phyloP scores from a whole-genome alignment of 805 yeast species.

The Cyberlindnera mrakii region DNA sequence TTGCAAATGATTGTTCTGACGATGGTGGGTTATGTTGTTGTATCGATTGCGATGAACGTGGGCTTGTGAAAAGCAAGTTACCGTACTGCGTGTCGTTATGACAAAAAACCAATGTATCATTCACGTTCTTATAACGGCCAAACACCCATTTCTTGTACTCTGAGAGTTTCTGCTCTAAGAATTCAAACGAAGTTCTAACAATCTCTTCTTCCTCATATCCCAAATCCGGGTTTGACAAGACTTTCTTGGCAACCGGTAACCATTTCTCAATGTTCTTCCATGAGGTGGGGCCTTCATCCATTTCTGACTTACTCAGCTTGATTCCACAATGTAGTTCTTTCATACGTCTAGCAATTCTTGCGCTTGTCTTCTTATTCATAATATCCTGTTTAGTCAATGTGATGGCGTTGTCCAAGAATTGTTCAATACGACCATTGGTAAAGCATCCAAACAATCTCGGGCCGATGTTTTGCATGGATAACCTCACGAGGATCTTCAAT shows the following conservation, averaged over 20 bases:
- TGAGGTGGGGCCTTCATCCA: conserved; percentile 52
- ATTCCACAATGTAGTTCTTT: conserved; percentile 85
- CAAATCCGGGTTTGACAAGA: conserved; percentile 35
- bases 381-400: conserved; percentile 72
- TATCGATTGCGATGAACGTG: conserved; percentile 32
- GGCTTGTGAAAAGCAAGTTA: conserved; percentile 57
- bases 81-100: conserved; percentile 98
- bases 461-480: conserved; percentile 77
- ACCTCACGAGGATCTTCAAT: conserved; percentile 61
- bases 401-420: conserved; percentile 76
- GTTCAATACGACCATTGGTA: conserved; percentile 90
- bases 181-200: conserved; percentile 40
- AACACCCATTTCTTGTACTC: conserved; percentile 62
- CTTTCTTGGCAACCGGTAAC: conserved; percentile 42
- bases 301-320: conserved; percentile 52
- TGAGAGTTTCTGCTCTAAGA: conserved; percentile 42
- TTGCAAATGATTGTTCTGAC: conserved; percentile 6
- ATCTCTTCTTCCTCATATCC: conserved; percentile 30
- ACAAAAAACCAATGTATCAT: conserved; percentile 64
- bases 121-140: conserved; percentile 38
- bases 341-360: conserved; percentile 93
- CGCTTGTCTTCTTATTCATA: conserved; percentile 67
- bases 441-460: conserved; percentile 87
- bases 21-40: not conserved
- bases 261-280: conserved; percentile 74